A percentile compares a stretch with the other conserved stretches of the same genome.
Conservation (phyloP, 2,329 filamentous ascomycete genomes). For the Cladosporium phlei region DNA sequence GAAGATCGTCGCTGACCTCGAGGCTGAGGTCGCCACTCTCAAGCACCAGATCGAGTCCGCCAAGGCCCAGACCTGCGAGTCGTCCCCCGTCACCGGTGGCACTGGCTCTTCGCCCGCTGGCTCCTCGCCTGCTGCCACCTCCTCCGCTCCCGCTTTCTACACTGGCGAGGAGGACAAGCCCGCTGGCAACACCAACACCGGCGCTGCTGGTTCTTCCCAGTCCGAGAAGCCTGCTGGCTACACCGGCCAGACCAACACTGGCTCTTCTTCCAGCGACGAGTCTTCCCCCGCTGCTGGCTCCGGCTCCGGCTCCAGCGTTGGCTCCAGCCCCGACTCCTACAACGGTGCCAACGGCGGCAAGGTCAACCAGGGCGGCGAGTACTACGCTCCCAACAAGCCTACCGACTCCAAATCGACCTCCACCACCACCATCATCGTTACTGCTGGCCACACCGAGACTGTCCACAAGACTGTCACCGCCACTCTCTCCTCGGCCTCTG, state of each 20-base stretch:
- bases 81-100: conserved; percentile 1
- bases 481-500: not conserved
- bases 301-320: not conserved
- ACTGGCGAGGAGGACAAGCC: not conserved
- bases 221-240: conserved; percentile 4
- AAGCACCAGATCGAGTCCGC: conserved; percentile 11
- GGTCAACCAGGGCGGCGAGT: conserved; percentile 6
- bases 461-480: conserved; percentile 1
- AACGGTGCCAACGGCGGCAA: not conserved
- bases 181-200: conserved; percentile 1
- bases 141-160: conserved; percentile 63
- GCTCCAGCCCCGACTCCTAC: not conserved
- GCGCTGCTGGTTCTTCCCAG: not conserved
- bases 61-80: conserved; percentile 8
- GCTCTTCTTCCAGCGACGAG: not conserved
- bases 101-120: conserved; percentile 49
- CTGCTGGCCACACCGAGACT: conserved; percentile 9
- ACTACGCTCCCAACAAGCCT: conserved; percentile 12
- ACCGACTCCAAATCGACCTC: conserved; percentile 7
- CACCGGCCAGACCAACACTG: not conserved
- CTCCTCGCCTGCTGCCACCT: conserved; percentile 64
- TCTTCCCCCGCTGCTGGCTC: not conserved
- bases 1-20: conserved; percentile 14
- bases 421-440: conserved; percentile 12
- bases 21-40: conserved; percentile 13